These are phyloP conservation scores for Penicillium sp. DNA, from an alignment of 2,329 filamentous ascomycete genomes.

Conservation along the genomic window DNA sequence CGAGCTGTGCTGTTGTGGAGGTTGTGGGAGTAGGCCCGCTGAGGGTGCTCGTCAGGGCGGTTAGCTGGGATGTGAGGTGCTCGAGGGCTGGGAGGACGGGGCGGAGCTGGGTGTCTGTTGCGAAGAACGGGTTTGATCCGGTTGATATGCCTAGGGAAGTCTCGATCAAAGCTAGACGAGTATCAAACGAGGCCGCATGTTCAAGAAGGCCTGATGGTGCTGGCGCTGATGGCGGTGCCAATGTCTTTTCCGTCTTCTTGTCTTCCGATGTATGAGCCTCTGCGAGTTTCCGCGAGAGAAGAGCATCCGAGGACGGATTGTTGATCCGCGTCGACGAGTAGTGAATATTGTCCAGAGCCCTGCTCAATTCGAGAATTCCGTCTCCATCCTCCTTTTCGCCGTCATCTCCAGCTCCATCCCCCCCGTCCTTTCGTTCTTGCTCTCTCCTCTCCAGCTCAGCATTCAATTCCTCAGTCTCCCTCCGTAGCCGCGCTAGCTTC, in stretches of 20 bases:
- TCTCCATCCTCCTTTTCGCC: slow-evolving; percentile 47
- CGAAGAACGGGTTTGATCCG: slow-evolving; percentile 55
- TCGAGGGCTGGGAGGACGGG: slow-evolving; percentile 81
- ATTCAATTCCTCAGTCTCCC: slow-evolving; percentile 75
- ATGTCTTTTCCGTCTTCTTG: slow-evolving; percentile 1
- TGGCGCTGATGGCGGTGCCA: slow-evolving; percentile 19
- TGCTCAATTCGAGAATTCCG: slow-evolving; percentile 65
- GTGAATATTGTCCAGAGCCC: slow-evolving; percentile 64
- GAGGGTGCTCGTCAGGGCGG: slow-evolving; percentile 58
- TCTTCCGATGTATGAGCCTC: slow-evolving; percentile 9
- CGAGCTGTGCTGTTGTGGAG: slow-evolving; percentile 40
- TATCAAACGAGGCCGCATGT: slow-evolving; percentile 83
- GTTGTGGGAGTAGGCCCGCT: slow-evolving; percentile 22
- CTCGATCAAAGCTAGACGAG: slow-evolving; percentile 73
- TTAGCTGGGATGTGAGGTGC: slow-evolving; percentile 74
- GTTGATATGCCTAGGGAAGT: slow-evolving; percentile 74
- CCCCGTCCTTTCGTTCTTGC: slow-evolving; percentile 48
- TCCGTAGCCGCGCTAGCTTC: slow-evolving; percentile 75
- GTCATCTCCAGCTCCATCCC: slow-evolving; percentile 46
- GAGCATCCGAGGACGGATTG: slow-evolving; percentile 25
- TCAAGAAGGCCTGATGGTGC: slow-evolving; percentile 59
- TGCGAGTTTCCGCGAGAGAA: slow-evolving; percentile 32
- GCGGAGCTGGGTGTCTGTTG: slow-evolving; percentile 47
- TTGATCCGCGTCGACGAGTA: slow-evolving; percentile 9
- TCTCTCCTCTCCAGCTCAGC: slow-evolving; percentile 42